Evolutionary conservation across 768 basidiomycete genomes (phyloP).

Genomic region (Dacryopinax primogenitus): DNA sequence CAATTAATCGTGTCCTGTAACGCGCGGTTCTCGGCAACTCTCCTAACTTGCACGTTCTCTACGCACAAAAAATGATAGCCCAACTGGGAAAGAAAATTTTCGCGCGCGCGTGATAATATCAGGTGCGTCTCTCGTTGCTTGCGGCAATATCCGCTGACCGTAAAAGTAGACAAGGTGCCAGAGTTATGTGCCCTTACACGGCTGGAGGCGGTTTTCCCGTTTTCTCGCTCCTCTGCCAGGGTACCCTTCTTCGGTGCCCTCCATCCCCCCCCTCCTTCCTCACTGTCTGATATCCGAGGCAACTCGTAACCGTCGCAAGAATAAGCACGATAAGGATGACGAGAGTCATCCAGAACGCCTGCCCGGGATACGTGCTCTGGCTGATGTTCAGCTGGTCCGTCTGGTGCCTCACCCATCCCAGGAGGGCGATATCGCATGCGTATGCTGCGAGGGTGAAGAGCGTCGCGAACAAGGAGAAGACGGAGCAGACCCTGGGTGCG

Average conservation of each 20-base stretch:
- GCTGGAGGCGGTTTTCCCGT: not conserved
- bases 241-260: not conserved
- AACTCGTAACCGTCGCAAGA: slow-evolving; percentile 54
- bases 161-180: no score
- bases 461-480: slow-evolving; percentile 54
- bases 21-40: no score
- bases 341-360: slow-evolving; percentile 68
- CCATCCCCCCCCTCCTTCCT: slow-evolving; percentile 15
- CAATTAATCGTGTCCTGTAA: no score
- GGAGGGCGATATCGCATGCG: slow-evolving; percentile 63
- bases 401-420: slow-evolving; percentile 45
- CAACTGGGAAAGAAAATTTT: no score
- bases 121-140: no score
- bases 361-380: slow-evolving; percentile 43
- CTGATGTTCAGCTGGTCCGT: slow-evolving; percentile 38
- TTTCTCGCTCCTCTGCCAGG: not conserved
- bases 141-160: no score
- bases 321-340: slow-evolving; percentile 49
- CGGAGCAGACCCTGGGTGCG: slow-evolving; percentile 25
- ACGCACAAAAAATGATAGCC: no score
- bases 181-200: no score
- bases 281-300: slow-evolving; percentile 49
- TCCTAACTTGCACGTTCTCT: no score
- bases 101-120: no score
- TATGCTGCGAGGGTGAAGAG: slow-evolving; percentile 57